Base-by-base conservation (phyloP, 306 rosid species). In the Dryas drummondii region DNA sequence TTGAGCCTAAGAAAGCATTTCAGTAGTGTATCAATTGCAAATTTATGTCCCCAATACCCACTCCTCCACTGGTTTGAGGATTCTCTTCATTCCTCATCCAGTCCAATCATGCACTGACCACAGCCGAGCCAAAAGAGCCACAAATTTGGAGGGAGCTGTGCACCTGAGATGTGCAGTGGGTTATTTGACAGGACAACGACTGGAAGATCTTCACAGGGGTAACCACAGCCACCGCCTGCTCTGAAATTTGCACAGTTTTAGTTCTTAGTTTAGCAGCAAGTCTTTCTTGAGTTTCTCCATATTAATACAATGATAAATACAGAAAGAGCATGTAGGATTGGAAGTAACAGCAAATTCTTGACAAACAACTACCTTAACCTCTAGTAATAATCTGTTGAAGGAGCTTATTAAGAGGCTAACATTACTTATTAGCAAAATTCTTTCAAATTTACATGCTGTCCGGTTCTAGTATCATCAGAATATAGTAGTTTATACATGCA, bases 121-220 rank as follows among this genome's bases (percentile, higher is more conserved):
- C 46, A 52, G 60, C 9, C 73, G n/a, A 69, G 48, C 45, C 47
- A 69, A 69, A 37, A 69, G 11, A 51, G n/a, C 48, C 44, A 15
- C 47, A 69, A 51, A 69, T 26, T 69, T 9, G 37, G 48, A 40
- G 27, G 46, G 58, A 48, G 44, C 40, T 9, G 68, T 50, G 49
- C 68, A 63, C 27, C 68, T 63, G 68, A 41, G n/a, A 63, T 63
- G 68, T 3, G 68, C 68, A 41, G 47, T 63, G 50, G 27, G 68
- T 63, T 4, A 63, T 41, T 63, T 63, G 49, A 63, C 7, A 15
- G 66, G 66, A 8, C 48, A 63, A 41, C 2, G 6, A 32, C 50
- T 3, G 42, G 22, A 10, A 8, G 68, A 63, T 63, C 49, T 63
- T 63, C 26, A 63, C 4, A 41, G 68, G 50, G 49, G 49, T 63